Evolutionary conservation across 1,284 basidiomycete genomes (phyloP).

Genomic region (Sanghuangporus baumii): DNA sequence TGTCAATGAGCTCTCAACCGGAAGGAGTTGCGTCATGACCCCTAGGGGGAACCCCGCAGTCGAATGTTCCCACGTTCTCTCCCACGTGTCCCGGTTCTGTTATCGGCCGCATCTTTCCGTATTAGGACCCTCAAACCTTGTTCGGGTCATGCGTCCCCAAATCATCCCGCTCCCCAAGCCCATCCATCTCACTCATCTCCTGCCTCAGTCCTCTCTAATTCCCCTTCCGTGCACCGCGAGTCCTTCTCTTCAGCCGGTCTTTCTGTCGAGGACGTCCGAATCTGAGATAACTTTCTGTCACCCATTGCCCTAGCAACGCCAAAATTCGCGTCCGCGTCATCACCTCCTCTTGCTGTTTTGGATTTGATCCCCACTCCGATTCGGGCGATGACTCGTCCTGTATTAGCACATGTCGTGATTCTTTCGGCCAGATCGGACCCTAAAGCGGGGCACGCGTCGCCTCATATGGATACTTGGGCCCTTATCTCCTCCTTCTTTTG

Average conservation of each 20-base stretch:
- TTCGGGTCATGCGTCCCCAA: not conserved
- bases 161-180: not conserved
- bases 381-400: not conserved
- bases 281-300: not conserved
- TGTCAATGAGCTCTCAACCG: not conserved
- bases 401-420: not conserved
- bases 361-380: not conserved
- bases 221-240: not conserved
- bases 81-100: not conserved
- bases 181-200: not conserved
- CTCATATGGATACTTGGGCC: not conserved
- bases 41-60: not conserved
- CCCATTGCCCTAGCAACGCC: not conserved
- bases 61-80: not conserved
- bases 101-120: conserved; percentile 3
- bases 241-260: not conserved
- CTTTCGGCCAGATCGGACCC: not conserved
- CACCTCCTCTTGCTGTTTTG: not conserved
- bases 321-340: not conserved
- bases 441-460: not conserved
- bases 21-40: not conserved
- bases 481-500: not conserved
- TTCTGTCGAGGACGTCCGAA: not conserved
- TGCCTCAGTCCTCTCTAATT: not conserved
- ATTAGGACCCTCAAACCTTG: conserved; percentile 1